Conservation (phyloP, 345 rosid species). For the Brassica incana region DNA sequence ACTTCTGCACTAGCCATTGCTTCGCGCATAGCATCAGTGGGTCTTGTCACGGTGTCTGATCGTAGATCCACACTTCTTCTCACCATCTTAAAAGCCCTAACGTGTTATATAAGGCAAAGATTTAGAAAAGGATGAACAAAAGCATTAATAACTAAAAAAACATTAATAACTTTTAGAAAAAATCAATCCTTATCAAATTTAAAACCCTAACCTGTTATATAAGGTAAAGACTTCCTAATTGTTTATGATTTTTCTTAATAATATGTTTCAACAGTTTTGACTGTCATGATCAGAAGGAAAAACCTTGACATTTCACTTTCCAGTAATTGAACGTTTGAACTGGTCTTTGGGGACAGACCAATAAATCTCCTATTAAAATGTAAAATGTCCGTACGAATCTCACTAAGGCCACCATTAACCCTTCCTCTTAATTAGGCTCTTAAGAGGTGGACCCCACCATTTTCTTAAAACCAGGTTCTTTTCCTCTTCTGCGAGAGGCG, state of each 20-base stretch:
- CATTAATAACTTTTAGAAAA: too few relatives aligned
- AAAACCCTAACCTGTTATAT: neutral
- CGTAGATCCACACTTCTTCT: slow-evolving; percentile 76
- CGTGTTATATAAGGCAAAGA: neutral
- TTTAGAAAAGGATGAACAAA: neutral
- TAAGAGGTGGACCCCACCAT: too few relatives aligned
- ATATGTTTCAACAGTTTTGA: slow-evolving; percentile 3
- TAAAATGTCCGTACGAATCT: slow-evolving; percentile 8
- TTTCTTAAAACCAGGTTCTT: too few relatives aligned
- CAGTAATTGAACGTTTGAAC: slow-evolving; percentile 20
- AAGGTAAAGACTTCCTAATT: neutral
- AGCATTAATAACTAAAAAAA: neutral
- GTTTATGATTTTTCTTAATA: neutral
- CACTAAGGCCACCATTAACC: neutral
- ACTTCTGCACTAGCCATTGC: slow-evolving; percentile 90
- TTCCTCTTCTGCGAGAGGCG: too few relatives aligned
- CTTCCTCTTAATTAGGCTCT: too few relatives aligned
- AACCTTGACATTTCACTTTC: neutral
- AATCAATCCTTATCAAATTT: too few relatives aligned
- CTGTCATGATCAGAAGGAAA: slow-evolving; percentile 1
- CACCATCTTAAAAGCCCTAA: slow-evolving; percentile 54
- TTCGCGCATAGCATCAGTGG: slow-evolving; percentile 78
- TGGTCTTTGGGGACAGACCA: slow-evolving; percentile 19
- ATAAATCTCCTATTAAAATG: neutral
- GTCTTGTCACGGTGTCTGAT: slow-evolving; percentile 88